Percentiles rank a stretch among this genome's conserved stretches.
Conservation (phyloP, 2,329 filamentous ascomycete species). For the Colletotrichum chlorophyti region DNA sequence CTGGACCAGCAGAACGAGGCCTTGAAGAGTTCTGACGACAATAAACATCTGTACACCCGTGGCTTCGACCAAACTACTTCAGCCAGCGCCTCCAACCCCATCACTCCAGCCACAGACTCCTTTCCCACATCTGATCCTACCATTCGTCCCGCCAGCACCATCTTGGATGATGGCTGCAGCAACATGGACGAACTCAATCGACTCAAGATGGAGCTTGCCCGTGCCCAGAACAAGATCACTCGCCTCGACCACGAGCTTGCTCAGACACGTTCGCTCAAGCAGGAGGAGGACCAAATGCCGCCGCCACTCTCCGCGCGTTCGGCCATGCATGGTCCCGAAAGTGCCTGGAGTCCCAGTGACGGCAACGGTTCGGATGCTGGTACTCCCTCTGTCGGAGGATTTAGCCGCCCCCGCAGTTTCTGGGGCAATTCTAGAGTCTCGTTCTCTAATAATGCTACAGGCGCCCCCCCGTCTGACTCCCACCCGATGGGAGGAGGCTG, state of each 20-base stretch:
- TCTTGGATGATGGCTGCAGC: conserved; percentile 49
- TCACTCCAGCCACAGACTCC: conserved; percentile 66
- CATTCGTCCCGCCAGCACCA: conserved; percentile 60
- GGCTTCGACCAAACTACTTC: conserved; percentile 53
- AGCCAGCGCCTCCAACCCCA: conserved; percentile 65
- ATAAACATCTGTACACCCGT: conserved; percentile 40
- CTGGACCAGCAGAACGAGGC: conserved; percentile 65
- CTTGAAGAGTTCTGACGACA: conserved; percentile 50
- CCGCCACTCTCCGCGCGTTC: not conserved
- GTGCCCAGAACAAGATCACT: conserved; percentile 73
- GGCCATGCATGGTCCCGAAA: conserved; percentile 40
- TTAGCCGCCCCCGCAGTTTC: conserved; percentile 61
- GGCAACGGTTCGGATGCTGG: conserved; percentile 64
- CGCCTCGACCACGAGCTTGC: conserved; percentile 76
- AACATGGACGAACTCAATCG: conserved; percentile 66
- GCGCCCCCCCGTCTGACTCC: conserved; percentile 44
- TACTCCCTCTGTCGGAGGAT: conserved; percentile 59
- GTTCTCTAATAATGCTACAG: conserved; percentile 37
- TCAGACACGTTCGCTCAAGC: conserved; percentile 66
- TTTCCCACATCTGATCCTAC: conserved; percentile 55
- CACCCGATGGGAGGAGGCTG: conserved; percentile 44
- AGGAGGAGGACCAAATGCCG: conserved; percentile 46
- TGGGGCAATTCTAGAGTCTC: conserved; percentile 59
- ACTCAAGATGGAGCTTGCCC: conserved; percentile 74
- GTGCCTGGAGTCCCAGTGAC: conserved; percentile 59